Percentiles rank a stretch among this genome's conserved stretches.
Evolutionary conservation across 805 yeast species (phyloP).

Genomic region (Metschnikowia hibisci): DNA sequence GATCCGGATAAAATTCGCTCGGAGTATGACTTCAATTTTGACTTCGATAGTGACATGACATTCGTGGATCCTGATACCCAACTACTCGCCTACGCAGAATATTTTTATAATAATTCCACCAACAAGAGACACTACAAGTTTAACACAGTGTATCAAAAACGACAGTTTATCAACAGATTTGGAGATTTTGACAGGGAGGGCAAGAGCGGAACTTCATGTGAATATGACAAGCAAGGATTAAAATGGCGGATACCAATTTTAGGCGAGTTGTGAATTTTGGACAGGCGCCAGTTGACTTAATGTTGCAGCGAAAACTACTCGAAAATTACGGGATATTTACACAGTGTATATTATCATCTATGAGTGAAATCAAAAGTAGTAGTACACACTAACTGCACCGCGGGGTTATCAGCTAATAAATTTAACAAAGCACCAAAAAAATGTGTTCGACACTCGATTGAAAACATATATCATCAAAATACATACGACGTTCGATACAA

Average conservation of each 20-base stretch:
- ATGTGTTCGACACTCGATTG: no score
- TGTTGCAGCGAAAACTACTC: no score
- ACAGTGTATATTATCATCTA: no score
- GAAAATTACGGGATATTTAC: no score
- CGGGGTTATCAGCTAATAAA: no score
- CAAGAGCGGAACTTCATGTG: slow-evolving; percentile 19
- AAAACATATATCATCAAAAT: no score
- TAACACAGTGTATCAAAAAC: slow-evolving; percentile 37
- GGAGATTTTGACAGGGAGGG: slow-evolving; percentile 33
- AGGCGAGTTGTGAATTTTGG: slow-evolving; percentile 28
- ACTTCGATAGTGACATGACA: slow-evolving; percentile 4
- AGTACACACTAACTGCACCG: no score
- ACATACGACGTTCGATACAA: no score
- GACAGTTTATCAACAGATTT: slow-evolving; percentile 40
- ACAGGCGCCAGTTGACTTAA: neutral
- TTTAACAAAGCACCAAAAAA: no score
- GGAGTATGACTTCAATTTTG: slow-evolving; percentile 20
- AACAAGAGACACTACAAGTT: slow-evolving; percentile 35
- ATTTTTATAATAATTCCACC: slow-evolving; percentile 30
- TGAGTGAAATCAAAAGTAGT: no score
- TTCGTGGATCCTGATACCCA: slow-evolving; percentile 11
- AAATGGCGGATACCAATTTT: slow-evolving; percentile 43
- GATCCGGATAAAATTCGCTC: slow-evolving; percentile 12
- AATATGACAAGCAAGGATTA: slow-evolving; percentile 35
- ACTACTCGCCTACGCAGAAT: slow-evolving; percentile 30